Evolutionary conservation across 345 rosid genomes (phyloP).

Genomic region (Euclidium syriacum): DNA sequence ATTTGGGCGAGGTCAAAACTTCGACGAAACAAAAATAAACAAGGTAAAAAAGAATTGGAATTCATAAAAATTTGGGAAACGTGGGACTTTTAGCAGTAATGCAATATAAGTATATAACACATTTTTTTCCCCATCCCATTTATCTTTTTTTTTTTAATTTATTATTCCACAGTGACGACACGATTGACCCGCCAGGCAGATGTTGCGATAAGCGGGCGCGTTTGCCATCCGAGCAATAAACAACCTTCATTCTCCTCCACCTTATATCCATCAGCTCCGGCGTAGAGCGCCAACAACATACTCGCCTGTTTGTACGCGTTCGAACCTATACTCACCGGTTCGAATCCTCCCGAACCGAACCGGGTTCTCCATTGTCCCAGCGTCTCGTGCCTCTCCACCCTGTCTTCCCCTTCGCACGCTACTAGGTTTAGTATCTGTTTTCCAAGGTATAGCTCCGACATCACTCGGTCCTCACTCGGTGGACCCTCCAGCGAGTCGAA

Average conservation of each 20-base stretch:
- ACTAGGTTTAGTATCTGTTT: slow-evolving; percentile 79
- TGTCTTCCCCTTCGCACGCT: slow-evolving; percentile 75
- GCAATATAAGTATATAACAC: slow-evolving; percentile 7
- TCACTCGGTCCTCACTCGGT: slow-evolving; percentile 48
- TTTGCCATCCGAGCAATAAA: slow-evolving; percentile 93
- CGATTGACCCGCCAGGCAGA: slow-evolving; percentile 71
- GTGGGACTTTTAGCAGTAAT: slow-evolving; percentile 13
- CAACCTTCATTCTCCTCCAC: slow-evolving; percentile 87
- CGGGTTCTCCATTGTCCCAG: slow-evolving; percentile 63
- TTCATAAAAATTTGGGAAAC: slow-evolving; percentile 8
- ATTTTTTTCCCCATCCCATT: not conserved
- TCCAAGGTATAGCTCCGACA: slow-evolving; percentile 82
- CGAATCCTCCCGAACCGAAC: slow-evolving; percentile 52
- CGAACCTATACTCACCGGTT: slow-evolving; percentile 73
- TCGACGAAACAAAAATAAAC: not conserved
- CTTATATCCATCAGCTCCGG: slow-evolving; percentile 79
- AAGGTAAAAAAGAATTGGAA: not conserved
- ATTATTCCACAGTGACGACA: too few relatives aligned
- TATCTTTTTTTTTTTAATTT: not conserved
- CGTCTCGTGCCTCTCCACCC: slow-evolving; percentile 80
- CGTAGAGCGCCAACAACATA: slow-evolving; percentile 66
- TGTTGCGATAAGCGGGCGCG: slow-evolving; percentile 79
- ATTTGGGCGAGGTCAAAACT: slow-evolving; percentile 1
- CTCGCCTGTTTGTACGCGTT: slow-evolving; percentile 89
- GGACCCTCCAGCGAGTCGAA: slow-evolving; percentile 85